Percentiles rank a stretch among this genome's conserved stretches.
Conservation (phyloP, 306 rosid genomes). For the Prunus davidiana region DNA sequence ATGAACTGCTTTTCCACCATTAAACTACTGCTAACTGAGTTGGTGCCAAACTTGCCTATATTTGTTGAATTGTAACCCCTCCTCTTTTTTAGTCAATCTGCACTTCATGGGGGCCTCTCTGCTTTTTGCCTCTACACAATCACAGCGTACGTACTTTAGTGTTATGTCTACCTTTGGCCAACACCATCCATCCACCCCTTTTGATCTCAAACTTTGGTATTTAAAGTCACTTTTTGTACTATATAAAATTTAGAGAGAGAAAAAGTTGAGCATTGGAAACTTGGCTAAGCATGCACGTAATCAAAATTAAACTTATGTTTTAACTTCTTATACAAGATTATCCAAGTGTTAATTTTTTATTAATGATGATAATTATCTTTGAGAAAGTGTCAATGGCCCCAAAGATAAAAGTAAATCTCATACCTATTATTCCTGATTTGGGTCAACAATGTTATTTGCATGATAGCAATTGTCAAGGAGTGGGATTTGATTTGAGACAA, state of each 20-base stretch:
- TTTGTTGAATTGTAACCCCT: not conserved
- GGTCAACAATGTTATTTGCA: constrained; percentile 15
- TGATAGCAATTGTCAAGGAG: not conserved
- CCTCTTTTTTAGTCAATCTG: not conserved
- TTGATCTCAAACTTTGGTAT: constrained; percentile 8
- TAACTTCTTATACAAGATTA: constrained; percentile 3
- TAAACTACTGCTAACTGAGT: not conserved
- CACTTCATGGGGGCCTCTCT: not conserved
- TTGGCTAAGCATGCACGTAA: not conserved
- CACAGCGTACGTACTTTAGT: not conserved
- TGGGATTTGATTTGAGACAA: not conserved
- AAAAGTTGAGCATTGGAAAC: not conserved
- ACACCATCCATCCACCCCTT: not conserved
- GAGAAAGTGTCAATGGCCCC: not conserved
- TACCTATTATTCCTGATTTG: not conserved
- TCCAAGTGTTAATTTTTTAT: not conserved
- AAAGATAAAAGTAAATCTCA: not conserved
- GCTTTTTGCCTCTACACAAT: not conserved
- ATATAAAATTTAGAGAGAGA: not conserved
- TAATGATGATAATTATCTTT: not conserved
- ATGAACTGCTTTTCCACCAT: not conserved
- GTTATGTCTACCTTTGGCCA: constrained; percentile 16
- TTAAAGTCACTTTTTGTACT: not conserved
- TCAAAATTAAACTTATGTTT: not conserved
- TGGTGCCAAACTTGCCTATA: constrained; percentile 1